A percentile compares a stretch with the other conserved stretches of the same genome.
These are phyloP conservation scores for Gossypium longicalyx DNA, from an alignment of 345 rosid genomes.

Conservation along the genomic window DNA sequence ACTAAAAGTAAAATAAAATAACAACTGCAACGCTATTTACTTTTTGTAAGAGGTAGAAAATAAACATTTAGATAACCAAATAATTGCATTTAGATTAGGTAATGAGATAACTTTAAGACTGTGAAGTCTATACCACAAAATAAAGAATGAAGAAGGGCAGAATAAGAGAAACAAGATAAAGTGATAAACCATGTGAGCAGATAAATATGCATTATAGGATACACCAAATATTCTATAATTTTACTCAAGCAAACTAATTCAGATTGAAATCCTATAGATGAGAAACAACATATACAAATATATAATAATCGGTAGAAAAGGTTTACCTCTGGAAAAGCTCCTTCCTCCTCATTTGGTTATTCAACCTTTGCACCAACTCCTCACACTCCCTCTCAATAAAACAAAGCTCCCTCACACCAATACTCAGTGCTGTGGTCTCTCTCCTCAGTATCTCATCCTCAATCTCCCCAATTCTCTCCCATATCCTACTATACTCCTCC, in stretches of 20 bases:
- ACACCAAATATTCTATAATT: neutral
- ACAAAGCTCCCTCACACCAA: slow-evolving; percentile 75
- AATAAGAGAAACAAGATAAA: neutral
- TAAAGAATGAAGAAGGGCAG: neutral
- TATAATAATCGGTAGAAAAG: neutral
- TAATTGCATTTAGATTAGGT: neutral
- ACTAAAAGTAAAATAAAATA: neutral
- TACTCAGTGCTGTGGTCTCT: slow-evolving; percentile 59
- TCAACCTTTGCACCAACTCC: slow-evolving; percentile 60
- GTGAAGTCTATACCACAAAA: neutral
- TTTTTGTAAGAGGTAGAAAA: neutral
- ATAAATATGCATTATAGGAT: neutral
- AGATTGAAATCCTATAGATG: neutral
- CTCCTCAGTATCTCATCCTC: slow-evolving; percentile 52
- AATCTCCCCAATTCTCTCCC: slow-evolving; percentile 68
- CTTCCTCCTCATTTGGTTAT: slow-evolving; percentile 46
- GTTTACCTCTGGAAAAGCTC: slow-evolving; percentile 38
- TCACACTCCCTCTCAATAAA: slow-evolving; percentile 78
- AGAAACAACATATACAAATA: neutral
- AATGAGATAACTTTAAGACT: neutral
- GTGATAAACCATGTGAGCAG: neutral
- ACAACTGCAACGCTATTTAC: neutral
- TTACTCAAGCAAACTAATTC: neutral
- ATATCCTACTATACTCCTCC: slow-evolving; percentile 49
- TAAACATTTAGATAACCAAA: neutral